Evolutionary conservation across 2,329 filamentous ascomycete genomes (phyloP).

Genomic region (Penicillium psychrosexuale): DNA sequence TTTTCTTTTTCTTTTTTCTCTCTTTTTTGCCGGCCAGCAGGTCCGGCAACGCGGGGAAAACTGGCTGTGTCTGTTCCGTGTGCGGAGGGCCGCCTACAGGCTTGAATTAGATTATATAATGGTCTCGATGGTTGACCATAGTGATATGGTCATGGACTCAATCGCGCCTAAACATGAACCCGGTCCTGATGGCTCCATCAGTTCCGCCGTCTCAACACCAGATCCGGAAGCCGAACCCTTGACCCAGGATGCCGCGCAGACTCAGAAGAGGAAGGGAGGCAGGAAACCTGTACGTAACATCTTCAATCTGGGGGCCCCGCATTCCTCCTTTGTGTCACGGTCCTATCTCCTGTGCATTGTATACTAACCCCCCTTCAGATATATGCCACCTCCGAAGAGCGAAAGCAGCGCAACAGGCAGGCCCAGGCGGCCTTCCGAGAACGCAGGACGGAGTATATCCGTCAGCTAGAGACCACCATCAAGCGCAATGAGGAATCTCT

Average conservation of each 20-base stretch:
- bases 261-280: slow-evolving; percentile 92
- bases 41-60: slow-evolving; percentile 10
- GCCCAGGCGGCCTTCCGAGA: slow-evolving; percentile 97
- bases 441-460: slow-evolving; percentile 97
- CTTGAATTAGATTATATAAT: slow-evolving; percentile 25
- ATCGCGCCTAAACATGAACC: slow-evolving; percentile 12
- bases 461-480: slow-evolving; percentile 96
- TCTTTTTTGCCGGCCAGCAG: background rate
- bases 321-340: slow-evolving; percentile 16
- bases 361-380: slow-evolving; percentile 58
- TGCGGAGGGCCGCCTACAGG: slow-evolving; percentile 7
- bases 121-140: slow-evolving; percentile 46
- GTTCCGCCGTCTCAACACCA: slow-evolving; percentile 46
- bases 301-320: slow-evolving; percentile 31
- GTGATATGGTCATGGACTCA: slow-evolving; percentile 41
- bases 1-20: slow-evolving; percentile 2
- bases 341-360: slow-evolving; percentile 1
- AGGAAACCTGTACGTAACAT: slow-evolving; percentile 79
- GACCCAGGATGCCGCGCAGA: slow-evolving; percentile 45
- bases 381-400: slow-evolving; percentile 96
- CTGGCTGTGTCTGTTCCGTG: slow-evolving; percentile 10
- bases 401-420: slow-evolving; percentile 95
- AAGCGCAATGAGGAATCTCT: slow-evolving; percentile 94
- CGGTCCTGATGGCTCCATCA: slow-evolving; percentile 42
- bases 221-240: slow-evolving; percentile 43